These are phyloP conservation scores for Eutypa lata DNA, from an alignment of 2,329 filamentous ascomycete species.

Conservation along the genomic window DNA sequence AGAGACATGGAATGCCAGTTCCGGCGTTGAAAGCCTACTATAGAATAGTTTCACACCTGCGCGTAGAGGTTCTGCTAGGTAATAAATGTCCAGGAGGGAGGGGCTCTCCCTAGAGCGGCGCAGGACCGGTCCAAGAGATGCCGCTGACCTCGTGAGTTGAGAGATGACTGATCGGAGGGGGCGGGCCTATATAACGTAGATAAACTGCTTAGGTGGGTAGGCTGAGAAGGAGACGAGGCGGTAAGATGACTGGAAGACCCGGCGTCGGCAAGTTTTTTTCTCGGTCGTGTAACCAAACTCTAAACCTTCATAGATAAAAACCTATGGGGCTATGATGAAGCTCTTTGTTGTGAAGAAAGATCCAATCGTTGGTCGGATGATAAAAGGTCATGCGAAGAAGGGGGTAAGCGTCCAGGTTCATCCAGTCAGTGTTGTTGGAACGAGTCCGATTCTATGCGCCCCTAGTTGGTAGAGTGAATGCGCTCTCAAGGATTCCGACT, in stretches of 20 bases:
- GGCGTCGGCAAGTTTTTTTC: neutral
- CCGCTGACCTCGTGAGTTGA: neutral
- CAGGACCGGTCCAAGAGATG: neutral
- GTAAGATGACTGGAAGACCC: neutral
- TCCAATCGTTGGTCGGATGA: neutral
- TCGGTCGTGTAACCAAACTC: neutral
- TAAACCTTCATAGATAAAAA: neutral
- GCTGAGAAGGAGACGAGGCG: neutral
- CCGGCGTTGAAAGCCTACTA: neutral
- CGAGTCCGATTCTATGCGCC: neutral
- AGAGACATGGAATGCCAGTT: neutral
- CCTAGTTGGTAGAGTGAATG: no score
- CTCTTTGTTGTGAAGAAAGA: neutral
- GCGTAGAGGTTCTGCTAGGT: neutral
- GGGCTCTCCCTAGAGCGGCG: neutral
- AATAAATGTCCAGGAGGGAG: neutral
- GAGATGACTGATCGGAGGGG: neutral
- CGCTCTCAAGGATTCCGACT: neutral
- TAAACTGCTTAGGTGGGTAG: neutral
- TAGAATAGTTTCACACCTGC: neutral
- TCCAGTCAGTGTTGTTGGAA: neutral
- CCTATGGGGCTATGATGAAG: neutral
- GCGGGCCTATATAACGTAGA: neutral
- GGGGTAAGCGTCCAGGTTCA: neutral
- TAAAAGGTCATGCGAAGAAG: neutral